Percentiles rank a stretch among this genome's conserved stretches.
Evolutionary conservation across 176 grass and related monocot species (phyloP).

Genomic region (Oryza meyeriana): DNA sequence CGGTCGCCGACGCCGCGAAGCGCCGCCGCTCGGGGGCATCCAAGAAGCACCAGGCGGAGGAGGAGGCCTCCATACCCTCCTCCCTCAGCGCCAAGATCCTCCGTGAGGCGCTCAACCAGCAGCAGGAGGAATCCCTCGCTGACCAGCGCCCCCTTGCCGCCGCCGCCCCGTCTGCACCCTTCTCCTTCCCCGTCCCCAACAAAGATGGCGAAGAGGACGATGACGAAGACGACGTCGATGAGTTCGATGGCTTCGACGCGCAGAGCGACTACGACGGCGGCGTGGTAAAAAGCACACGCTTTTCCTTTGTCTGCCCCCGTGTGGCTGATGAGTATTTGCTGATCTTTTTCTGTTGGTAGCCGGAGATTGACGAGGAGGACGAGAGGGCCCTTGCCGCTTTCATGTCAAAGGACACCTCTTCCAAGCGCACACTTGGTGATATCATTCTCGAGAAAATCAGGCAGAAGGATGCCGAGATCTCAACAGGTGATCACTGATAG

Average conservation of each 20-base stretch:
- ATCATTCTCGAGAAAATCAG: slow-evolving; percentile 87
- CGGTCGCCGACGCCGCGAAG: slow-evolving; percentile 46
- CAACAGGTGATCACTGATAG: slow-evolving; percentile 35
- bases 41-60: slow-evolving; percentile 67
- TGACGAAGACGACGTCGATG: slow-evolving; percentile 50
- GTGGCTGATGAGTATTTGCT: not conserved
- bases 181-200: slow-evolving; percentile 19
- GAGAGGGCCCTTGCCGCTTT: slow-evolving; percentile 75
- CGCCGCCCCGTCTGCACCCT: slow-evolving; percentile 5
- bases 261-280: slow-evolving; percentile 70
- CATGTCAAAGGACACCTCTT: slow-evolving; percentile 54
- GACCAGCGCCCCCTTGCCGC: slow-evolving; percentile 23
- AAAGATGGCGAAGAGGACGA: slow-evolving; percentile 34
- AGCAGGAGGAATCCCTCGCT: slow-evolving; percentile 64
- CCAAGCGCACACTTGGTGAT: slow-evolving; percentile 61
- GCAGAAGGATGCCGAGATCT: slow-evolving; percentile 60
- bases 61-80: slow-evolving; percentile 52
- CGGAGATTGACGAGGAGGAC: slow-evolving; percentile 87
- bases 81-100: slow-evolving; percentile 79
- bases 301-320: not conserved
- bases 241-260: slow-evolving; percentile 75
- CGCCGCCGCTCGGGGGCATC: slow-evolving; percentile 60
- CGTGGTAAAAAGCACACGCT: not conserved
- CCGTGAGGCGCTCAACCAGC: slow-evolving; percentile 74
- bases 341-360: slow-evolving; percentile 18